phyloP scores from a whole-genome alignment of 2,329 filamentous ascomycete species.

The Pseudogymnoascus sp. region DNA sequence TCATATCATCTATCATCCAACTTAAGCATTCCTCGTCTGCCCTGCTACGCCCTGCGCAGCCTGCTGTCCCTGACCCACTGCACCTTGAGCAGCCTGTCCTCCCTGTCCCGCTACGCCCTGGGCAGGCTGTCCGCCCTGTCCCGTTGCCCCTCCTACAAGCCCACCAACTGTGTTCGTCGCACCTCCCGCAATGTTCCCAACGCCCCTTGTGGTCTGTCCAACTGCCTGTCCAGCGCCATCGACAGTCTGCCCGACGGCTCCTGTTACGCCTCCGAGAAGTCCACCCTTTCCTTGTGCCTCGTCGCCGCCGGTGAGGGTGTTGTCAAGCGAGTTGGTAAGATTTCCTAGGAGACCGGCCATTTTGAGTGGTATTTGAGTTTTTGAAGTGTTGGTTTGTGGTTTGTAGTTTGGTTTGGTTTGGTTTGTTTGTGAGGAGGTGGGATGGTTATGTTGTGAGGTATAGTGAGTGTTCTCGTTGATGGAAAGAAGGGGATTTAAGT shows the following conservation, averaged over 20 bases:
- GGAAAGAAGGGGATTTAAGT: neutral
- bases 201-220: constrained; percentile 21
- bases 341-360: constrained; percentile 29
- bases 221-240: constrained; percentile 28
- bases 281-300: constrained; percentile 32
- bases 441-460: neutral
- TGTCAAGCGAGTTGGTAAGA: constrained; percentile 29
- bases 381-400: neutral
- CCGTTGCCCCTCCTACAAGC: constrained; percentile 16
- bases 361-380: constrained; percentile 12
- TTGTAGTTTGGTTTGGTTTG: neutral
- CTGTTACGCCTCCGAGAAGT: constrained; percentile 27
- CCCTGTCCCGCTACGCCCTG: neutral
- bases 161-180: constrained; percentile 18
- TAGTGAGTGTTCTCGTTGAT: neutral
- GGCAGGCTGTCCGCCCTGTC: constrained; percentile 6
- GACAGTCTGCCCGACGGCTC: constrained; percentile 29
- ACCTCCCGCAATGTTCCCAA: constrained; percentile 17
- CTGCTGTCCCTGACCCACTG: neutral
- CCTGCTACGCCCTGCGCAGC: neutral
- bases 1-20: neutral
- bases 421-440: neutral
- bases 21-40: neutral
- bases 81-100: neutral
- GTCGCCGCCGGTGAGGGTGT: constrained; percentile 32